Evolutionary conservation across 164 flowering plant genomes (phyloP).

Genomic region (Pachysandra terminalis): DNA sequence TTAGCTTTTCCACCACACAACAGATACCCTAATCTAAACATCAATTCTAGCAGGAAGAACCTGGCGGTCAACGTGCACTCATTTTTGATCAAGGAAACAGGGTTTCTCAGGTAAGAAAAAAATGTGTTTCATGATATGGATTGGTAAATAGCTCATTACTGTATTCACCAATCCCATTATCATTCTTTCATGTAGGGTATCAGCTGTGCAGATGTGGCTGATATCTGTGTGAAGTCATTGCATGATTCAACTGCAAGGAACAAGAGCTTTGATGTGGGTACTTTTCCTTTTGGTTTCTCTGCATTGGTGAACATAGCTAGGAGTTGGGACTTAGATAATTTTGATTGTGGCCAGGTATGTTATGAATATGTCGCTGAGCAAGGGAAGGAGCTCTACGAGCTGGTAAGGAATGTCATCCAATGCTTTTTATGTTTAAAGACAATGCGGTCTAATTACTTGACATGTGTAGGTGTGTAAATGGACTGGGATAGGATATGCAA

Average conservation of each 20-base stretch:
- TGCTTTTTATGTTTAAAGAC: not conserved
- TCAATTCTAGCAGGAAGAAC: conserved; percentile 73
- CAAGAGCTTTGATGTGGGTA: conserved; percentile 92
- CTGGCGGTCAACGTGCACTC: conserved; percentile 98
- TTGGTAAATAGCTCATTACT: not conserved
- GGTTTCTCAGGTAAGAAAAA: conserved; percentile 71
- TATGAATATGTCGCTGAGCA: conserved; percentile 88
- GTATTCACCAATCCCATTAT: conserved; percentile 3
- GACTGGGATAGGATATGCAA: no score
- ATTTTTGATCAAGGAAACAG: conserved; percentile 98
- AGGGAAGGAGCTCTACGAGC: conserved; percentile 89
- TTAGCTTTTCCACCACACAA: not conserved
- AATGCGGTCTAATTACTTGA: not conserved
- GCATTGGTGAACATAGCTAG: not conserved
- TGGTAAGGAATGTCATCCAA: conserved; percentile 43
- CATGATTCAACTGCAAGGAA: conserved; percentile 97
- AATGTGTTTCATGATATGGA: not conserved
- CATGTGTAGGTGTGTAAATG: no score
- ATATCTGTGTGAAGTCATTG: conserved; percentile 94
- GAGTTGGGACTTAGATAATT: conserved; percentile 1
- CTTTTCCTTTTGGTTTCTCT: not conserved
- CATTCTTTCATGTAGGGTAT: conserved; percentile 57
- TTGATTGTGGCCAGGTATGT: conserved; percentile 59
- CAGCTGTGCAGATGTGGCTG: conserved; percentile 99
- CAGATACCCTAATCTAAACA: not conserved